These are phyloP conservation scores for Candida sonorensis DNA, from an alignment of 805 yeast genomes.

Conservation along the genomic window DNA sequence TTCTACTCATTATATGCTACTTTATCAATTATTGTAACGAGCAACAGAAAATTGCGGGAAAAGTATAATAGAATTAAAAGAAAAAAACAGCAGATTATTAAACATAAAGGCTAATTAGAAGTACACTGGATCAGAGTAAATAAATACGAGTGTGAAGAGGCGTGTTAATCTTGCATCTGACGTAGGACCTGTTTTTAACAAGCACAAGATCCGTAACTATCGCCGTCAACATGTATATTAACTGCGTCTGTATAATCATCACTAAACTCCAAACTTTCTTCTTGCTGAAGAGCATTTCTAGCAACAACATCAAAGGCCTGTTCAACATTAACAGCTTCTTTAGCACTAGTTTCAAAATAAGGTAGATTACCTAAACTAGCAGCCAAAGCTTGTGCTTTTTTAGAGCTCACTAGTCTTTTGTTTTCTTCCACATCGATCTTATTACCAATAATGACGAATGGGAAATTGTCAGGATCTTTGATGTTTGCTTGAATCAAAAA, in stretches of 20 bases:
- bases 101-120: too few relatives aligned
- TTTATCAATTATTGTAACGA: too few relatives aligned
- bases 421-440: conserved; percentile 92
- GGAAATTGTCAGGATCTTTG: conserved; percentile 89
- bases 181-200: too few relatives aligned
- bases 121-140: too few relatives aligned
- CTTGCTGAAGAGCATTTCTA: conserved; percentile 91
- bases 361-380: conserved; percentile 63
- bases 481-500: conserved; percentile 91
- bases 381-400: conserved; percentile 40
- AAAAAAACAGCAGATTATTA: too few relatives aligned
- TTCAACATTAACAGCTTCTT: conserved; percentile 91
- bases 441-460: conserved; percentile 91
- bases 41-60: too few relatives aligned
- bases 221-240: conserved; percentile 87
- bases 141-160: too few relatives aligned
- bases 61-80: too few relatives aligned
- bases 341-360: conserved; percentile 95
- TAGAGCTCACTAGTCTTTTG: conserved; percentile 62
- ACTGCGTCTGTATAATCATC: conserved; percentile 97
- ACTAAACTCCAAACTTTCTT: conserved; percentile 81
- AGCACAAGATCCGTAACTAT: conserved; percentile 58
- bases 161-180: too few relatives aligned
- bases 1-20: too few relatives aligned
- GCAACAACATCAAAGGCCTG: conserved; percentile 95